Conservation (phyloP, 495 filamentous ascomycete genomes). For the Penicillium manginii region DNA sequence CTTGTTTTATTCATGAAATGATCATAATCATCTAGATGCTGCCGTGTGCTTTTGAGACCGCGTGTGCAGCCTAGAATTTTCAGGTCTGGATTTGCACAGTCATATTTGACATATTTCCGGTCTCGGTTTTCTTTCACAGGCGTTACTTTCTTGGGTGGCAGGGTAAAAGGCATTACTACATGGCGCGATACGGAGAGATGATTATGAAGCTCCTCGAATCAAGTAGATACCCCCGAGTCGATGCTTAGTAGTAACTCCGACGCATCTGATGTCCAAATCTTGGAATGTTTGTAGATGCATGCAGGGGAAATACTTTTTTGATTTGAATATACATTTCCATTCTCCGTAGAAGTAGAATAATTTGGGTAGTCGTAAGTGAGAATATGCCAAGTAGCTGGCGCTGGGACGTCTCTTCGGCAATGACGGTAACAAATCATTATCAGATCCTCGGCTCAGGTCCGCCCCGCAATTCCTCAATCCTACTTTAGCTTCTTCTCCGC, state of each 20-base stretch:
- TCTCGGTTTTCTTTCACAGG: conserved; percentile 34
- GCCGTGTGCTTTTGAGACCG: conserved; percentile 27
- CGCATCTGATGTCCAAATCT: conserved; percentile 33
- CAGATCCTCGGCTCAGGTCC: conserved; percentile 35
- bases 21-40: conserved; percentile 25
- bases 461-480: conserved; percentile 30
- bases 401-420: conserved; percentile 19
- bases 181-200: conserved; percentile 54
- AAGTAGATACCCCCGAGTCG: conserved; percentile 57
- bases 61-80: conserved; percentile 40
- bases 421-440: conserved; percentile 29
- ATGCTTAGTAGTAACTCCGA: conserved; percentile 53
- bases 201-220: conserved; percentile 54
- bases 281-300: conserved; percentile 6
- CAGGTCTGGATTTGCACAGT: conserved; percentile 28
- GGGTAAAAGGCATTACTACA: conserved; percentile 48
- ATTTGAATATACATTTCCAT: conserved; percentile 1
- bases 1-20: conserved; percentile 16
- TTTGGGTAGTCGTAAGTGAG: background rate
- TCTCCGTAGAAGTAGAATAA: too few relatives aligned
- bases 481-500: conserved; percentile 23
- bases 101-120: conserved; percentile 27
- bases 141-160: conserved; percentile 45
- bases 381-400: conserved; percentile 16
- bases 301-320: background rate